These are phyloP conservation scores for Carpinus fangiana DNA, from an alignment of 306 rosid species.

Conservation along the genomic window DNA sequence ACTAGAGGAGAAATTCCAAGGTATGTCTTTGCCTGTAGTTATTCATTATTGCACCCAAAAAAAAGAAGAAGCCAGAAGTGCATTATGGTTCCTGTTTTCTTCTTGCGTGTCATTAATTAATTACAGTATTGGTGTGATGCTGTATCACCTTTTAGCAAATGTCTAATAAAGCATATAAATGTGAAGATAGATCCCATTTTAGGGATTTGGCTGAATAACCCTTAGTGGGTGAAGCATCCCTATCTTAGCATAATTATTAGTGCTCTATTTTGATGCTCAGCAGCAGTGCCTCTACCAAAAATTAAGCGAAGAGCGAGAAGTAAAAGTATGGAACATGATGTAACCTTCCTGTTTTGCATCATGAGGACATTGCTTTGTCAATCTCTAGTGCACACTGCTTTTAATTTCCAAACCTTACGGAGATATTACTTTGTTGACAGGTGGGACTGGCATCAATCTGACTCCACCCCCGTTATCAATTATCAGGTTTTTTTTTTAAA, in stretches of 20 bases:
- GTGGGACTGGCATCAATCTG: constrained; percentile 97
- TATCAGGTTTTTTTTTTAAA: constrained; percentile 54
- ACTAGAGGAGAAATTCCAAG: constrained; percentile 97
- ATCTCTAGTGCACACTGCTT: not conserved
- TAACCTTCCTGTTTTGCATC: not conserved
- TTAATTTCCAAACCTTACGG: not conserved
- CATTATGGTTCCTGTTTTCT: not conserved
- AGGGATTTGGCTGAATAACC: not conserved
- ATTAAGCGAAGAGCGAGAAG: not conserved
- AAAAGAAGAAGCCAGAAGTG: constrained; percentile 5
- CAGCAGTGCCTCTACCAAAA: not conserved
- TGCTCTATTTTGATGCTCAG: not conserved
- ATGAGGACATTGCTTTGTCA: not conserved
- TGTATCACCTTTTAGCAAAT: not conserved
- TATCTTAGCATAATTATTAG: not conserved
- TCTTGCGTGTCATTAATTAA: not conserved
- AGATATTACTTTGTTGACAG: constrained; percentile 47
- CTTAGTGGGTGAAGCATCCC: not conserved
- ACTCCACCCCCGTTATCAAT: constrained; percentile 93
- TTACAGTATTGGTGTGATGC: not conserved
- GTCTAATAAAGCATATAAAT: not conserved
- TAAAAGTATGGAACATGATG: not conserved
- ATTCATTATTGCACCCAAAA: not conserved
- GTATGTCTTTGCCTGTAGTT: constrained; percentile 33
- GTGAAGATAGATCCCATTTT: not conserved